A percentile compares a stretch with the other conserved stretches of the same genome.
These are phyloP conservation scores for Fremontodendron californicum DNA, from an alignment of 345 rosid genomes.

Conservation along the genomic window DNA sequence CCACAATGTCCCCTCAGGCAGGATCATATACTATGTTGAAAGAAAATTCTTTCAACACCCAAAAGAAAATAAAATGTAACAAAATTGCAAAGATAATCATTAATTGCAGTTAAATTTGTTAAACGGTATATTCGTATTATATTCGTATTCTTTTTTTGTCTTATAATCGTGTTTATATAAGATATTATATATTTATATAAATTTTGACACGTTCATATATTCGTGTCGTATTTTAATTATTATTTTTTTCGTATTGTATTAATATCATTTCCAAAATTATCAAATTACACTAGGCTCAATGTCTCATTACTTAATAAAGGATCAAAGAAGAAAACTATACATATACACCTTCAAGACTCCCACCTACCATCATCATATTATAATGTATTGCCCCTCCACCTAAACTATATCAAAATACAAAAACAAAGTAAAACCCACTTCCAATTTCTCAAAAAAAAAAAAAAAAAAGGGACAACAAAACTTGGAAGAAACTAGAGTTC, in stretches of 20 bases:
- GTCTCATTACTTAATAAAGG: slow-evolving; percentile 29
- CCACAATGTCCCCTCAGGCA: background rate
- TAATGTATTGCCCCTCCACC: slow-evolving; percentile 36
- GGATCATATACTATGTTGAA: too few species aligned
- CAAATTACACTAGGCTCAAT: slow-evolving; percentile 28
- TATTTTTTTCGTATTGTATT: too few species aligned
- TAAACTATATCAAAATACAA: slow-evolving; percentile 22
- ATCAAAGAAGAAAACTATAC: slow-evolving; percentile 30
- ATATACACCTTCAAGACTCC: slow-evolving; percentile 45
- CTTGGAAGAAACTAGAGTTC: slow-evolving; percentile 10
- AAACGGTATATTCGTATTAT: too few species aligned
- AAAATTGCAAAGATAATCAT: slow-evolving; percentile 22
- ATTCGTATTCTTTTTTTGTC: too few species aligned
- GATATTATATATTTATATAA: too few species aligned
- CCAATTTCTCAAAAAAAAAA: slow-evolving; percentile 20
- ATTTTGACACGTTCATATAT: too few species aligned
- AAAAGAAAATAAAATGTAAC: background rate
- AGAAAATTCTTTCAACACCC: background rate
- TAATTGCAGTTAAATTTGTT: too few species aligned
- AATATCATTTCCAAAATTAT: too few species aligned
- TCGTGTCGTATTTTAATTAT: too few species aligned
- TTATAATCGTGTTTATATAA: too few species aligned
- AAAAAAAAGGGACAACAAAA: too few species aligned
- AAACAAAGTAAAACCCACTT: slow-evolving; percentile 25
- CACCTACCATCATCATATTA: slow-evolving; percentile 29